These are phyloP conservation scores for Acanthamoeba comandoni DNA, from an alignment of 208 protist species.

Conservation along the genomic window DNA sequence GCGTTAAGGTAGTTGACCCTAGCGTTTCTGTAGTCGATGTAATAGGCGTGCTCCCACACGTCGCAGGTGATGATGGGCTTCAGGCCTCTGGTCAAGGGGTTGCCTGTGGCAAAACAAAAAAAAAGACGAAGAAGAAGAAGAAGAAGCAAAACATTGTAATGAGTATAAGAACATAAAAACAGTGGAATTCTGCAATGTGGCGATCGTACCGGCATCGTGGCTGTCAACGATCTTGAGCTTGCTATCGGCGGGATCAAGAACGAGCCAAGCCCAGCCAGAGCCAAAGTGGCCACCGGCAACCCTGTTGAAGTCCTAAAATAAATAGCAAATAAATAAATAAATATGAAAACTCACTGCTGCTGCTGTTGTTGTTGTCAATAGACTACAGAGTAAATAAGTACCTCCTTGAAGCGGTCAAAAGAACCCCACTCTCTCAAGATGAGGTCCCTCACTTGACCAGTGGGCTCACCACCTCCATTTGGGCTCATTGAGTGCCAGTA, in stretches of 20 bases:
- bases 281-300: slow-evolving; percentile 93
- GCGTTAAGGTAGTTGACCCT: slow-evolving; percentile 92
- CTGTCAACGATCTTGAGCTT: slow-evolving; percentile 87
- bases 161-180: too few relatives aligned
- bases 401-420: slow-evolving; percentile 94
- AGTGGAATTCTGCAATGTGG: too few relatives aligned
- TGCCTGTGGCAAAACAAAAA: slow-evolving; percentile 14
- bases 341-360: too few relatives aligned
- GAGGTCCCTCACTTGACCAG: slow-evolving; percentile 86
- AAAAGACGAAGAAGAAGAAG: slow-evolving; percentile 2
- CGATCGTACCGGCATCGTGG: slow-evolving; percentile 90
- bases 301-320: slow-evolving; percentile 92
- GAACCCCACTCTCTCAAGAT: slow-evolving; percentile 91
- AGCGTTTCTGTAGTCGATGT: slow-evolving; percentile 95
- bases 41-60: slow-evolving; percentile 96
- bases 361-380: too few relatives aligned
- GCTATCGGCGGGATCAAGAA: slow-evolving; percentile 90
- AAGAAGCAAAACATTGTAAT: neutral
- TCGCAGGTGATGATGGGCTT: slow-evolving; percentile 92
- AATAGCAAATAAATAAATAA: too few relatives aligned
- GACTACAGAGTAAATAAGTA: too few relatives aligned
- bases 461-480: slow-evolving; percentile 87
- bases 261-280: slow-evolving; percentile 95
- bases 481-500: slow-evolving; percentile 92
- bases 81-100: slow-evolving; percentile 88